Evolutionary conservation across 257 asterid genomes (phyloP).

Genomic region (Vinca minor): DNA sequence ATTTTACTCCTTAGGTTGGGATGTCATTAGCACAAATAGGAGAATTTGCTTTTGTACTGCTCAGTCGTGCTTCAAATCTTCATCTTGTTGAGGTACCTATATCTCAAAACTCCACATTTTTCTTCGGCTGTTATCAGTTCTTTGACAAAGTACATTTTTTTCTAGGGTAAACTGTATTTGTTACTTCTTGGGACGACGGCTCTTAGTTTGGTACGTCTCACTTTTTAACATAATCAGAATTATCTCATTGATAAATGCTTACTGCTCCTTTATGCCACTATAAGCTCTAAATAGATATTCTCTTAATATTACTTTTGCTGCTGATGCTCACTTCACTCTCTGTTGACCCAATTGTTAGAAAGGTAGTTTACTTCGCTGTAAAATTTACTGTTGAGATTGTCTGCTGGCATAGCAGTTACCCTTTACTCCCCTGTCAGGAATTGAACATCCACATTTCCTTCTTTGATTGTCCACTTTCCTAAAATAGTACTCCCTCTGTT

Average conservation of each 20-base stretch:
- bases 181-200: constrained; percentile 98
- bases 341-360: background rate
- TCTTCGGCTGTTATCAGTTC: background rate
- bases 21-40: constrained; percentile 99
- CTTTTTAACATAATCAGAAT: constrained; percentile 21
- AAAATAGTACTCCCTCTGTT: too few relatives aligned
- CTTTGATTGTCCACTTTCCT: too few relatives aligned
- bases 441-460: too few relatives aligned
- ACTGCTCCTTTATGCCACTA: background rate
- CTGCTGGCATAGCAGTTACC: background rate
- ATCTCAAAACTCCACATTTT: background rate
- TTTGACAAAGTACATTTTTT: constrained; percentile 1
- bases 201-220: constrained; percentile 55
- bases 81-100: constrained; percentile 90
- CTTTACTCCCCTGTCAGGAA: background rate
- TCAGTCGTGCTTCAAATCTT: constrained; percentile 98
- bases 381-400: background rate
- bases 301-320: background rate
- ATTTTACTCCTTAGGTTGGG: constrained; percentile 56
- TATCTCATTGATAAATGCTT: background rate
- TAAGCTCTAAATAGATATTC: background rate
- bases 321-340: background rate
- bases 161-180: constrained; percentile 81
- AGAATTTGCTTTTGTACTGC: constrained; percentile 94
- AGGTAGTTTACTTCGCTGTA: background rate